phyloP scores from a whole-genome alignment of 495 filamentous ascomycete species.

The Neurospora hispaniola region DNA sequence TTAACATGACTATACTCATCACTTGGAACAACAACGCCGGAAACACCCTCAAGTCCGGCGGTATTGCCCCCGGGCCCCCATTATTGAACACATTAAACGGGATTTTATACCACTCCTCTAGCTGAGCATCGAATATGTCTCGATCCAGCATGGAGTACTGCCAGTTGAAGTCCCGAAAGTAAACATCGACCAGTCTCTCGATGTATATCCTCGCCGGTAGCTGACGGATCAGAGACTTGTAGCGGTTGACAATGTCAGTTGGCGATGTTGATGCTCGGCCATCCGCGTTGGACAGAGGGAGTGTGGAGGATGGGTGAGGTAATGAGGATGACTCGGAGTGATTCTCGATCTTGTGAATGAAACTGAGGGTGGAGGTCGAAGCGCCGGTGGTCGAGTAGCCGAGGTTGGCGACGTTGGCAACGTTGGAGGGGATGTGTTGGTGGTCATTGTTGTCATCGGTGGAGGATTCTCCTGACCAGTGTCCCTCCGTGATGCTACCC shows the following conservation, averaged over 20 bases:
- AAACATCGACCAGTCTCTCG: conserved; percentile 41
- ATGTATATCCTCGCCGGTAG: conserved; percentile 43
- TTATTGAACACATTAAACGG: conserved; percentile 34
- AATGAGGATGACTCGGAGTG: background rate
- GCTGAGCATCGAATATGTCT: conserved; percentile 35
- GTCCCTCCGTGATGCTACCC: background rate
- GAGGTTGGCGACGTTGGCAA: conserved; percentile 30
- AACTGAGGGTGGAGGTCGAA: conserved; percentile 37
- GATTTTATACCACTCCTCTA: conserved; percentile 40
- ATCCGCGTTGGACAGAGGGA: no score
- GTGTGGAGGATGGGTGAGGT: no score
- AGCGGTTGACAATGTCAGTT: no score
- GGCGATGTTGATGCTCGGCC: no score
- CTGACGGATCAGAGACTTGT: conserved; percentile 41
- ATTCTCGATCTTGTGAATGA: conserved; percentile 39
- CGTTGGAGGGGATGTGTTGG: background rate
- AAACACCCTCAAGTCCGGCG: conserved; percentile 37
- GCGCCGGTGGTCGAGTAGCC: conserved; percentile 38
- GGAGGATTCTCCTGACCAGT: background rate
- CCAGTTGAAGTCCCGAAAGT: conserved; percentile 49
- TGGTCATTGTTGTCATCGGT: background rate
- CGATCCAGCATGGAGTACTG: conserved; percentile 48
- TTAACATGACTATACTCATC: conserved; percentile 43
- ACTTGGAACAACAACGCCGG: conserved; percentile 49
- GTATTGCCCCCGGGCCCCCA: conserved; percentile 30